A percentile compares a stretch with the other conserved stretches of the same genome.
These are phyloP conservation scores for Ascochyta lentis DNA, from an alignment of 2,329 filamentous ascomycete species.

Conservation along the genomic window DNA sequence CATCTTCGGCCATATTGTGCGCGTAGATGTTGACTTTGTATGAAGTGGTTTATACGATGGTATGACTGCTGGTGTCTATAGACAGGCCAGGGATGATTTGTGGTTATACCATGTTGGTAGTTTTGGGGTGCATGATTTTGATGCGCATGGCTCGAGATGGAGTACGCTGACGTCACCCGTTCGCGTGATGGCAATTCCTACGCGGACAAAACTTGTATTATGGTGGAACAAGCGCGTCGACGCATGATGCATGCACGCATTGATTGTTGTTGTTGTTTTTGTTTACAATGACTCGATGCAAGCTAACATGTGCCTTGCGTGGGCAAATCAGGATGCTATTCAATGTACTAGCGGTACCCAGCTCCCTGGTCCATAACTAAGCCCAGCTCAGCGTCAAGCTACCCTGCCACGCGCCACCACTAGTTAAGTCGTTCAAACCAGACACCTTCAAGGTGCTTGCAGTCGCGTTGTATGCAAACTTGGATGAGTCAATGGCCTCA, in stretches of 20 bases:
- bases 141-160: slow-evolving; percentile 3
- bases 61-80: slow-evolving; percentile 3
- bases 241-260: slow-evolving; percentile 15
- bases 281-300: neutral
- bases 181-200: slow-evolving; percentile 17
- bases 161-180: slow-evolving; percentile 30
- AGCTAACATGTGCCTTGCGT: neutral
- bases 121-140: slow-evolving; percentile 2
- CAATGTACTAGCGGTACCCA: too few species aligned
- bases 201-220: slow-evolving; percentile 25
- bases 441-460: slow-evolving; percentile 59
- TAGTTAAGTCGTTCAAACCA: slow-evolving; percentile 58
- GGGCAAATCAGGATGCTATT: neutral
- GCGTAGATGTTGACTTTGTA: neutral
- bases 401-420: slow-evolving; percentile 62
- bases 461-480: slow-evolving; percentile 58
- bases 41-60: neutral
- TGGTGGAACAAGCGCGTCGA: slow-evolving; percentile 15
- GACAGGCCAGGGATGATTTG: slow-evolving; percentile 7
- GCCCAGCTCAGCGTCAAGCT: slow-evolving; percentile 66
- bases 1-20: neutral
- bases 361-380: slow-evolving; percentile 1
- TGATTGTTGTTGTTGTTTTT: neutral
- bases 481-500: slow-evolving; percentile 47
- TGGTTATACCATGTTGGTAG: slow-evolving; percentile 14